Base-by-base conservation (phyloP, 192 early-diverging fungal genomes). In the Cetraspora pellucida region DNA sequence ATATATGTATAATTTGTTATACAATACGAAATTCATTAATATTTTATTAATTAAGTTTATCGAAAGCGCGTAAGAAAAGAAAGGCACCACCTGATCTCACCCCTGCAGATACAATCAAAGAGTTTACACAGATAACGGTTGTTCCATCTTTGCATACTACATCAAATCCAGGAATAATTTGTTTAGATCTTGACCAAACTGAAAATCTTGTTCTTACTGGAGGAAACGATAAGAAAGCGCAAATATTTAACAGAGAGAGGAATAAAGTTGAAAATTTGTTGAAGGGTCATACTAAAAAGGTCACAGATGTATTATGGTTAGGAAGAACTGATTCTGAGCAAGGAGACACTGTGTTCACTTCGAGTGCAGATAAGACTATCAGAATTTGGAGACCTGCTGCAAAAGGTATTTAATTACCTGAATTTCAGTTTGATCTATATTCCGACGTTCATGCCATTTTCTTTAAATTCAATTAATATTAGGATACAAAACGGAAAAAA, bases 251-350 rank as follows among this genome's bases (percentile, higher is more conserved):
- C 81, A 85, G 86, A 81, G 66, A 78, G 2, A 83, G 86, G 57
- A 89, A 88, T 57, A 90, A 91, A 78, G 87, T 90, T 0, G 77
- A 93, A 25, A 88, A 86, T 6, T 87, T 85, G 3, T 80, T 93
- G 78, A 94, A 94, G 77, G 94, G 94, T n/a, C 94, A 95, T 77
- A 92, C 89, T 14, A 95, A 95, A 79, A 90, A 89, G 72, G 85
- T 98, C 47, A 92, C 89, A 1, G 77, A 85, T 43, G 93, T 93
- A 0, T 82, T 84, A n/a, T 95, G 92, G 89, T 77, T 87, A 25
- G 85, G 85, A 63, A 82, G 84, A 60, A 82, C 81, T 28, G 80
- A 77, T 13, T 81, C 77, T 37, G 89, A 82, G 1, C 75, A 85
- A 30, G 55, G 74, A 7, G 84, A 88, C 82, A 79, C 80, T 27